phyloP scores from a whole-genome alignment of 2,329 filamentous ascomycete genomes.

The Macrophomina phaseolina region DNA sequence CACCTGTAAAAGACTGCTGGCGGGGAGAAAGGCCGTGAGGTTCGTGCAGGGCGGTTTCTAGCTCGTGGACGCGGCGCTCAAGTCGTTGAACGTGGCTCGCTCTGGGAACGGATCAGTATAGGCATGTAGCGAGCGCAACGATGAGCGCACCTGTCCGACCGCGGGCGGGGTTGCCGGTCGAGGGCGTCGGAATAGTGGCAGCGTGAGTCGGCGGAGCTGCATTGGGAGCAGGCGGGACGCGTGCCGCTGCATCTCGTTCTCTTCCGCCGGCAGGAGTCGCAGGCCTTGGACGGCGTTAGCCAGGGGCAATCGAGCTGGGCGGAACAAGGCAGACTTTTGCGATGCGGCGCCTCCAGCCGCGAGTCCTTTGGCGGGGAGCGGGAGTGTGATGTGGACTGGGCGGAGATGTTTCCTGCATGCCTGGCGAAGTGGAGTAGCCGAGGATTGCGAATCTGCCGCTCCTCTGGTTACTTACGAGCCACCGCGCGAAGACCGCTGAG shows the following conservation, averaged over 20 bases:
- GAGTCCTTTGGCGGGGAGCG: neutral
- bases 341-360: constrained; percentile 20
- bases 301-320: neutral
- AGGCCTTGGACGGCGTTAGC: constrained; percentile 3
- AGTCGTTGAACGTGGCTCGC: neutral
- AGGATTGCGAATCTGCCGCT: neutral
- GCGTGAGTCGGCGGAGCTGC: neutral
- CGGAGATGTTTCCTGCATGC: constrained; percentile 1
- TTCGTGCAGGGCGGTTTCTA: neutral
- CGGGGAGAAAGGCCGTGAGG: neutral
- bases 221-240: constrained; percentile 13
- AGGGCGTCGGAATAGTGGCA: constrained; percentile 12
- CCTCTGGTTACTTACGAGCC: neutral
- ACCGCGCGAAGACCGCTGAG: neutral
- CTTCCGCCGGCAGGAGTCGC: constrained; percentile 9
- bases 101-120: neutral
- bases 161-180: neutral
- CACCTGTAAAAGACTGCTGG: neutral
- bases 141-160: neutral
- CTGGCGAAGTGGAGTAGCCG: neutral
- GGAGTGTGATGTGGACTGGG: neutral
- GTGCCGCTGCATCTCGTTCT: constrained; percentile 10
- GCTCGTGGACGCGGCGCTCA: constrained; percentile 4
- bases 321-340: neutral
- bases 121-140: fast-evolving